Base-by-base conservation (phyloP, 2,329 filamentous ascomycete genomes). In the Penicillium hordei region DNA sequence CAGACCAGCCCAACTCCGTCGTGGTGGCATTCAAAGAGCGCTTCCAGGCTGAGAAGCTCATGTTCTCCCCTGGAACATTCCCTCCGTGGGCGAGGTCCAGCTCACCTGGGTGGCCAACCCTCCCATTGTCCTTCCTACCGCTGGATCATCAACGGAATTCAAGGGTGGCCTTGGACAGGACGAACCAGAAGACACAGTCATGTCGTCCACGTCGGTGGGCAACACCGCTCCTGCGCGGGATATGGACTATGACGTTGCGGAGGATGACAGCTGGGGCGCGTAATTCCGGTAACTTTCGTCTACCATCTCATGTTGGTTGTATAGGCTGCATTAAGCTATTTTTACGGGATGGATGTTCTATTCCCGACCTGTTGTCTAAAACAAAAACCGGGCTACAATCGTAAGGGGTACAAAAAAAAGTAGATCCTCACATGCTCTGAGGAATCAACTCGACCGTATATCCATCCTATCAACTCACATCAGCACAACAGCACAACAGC, bases 31-130 rank as follows among this genome's bases (percentile, higher is more conserved):
- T 81, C 66, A 80, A 79, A 61, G 78, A 81, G 58, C 75, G 78
- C 48, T 79, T 75, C 62, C 75, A 82, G 48, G 84, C 82, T 5
- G 84, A 87, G 65, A 81, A 78, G 60, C 82, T 84, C 61, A 77
- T 83, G 67, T 77, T 78, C 57, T 72, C 79, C 9, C 77, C 0
- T 70, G 72, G 57, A 69, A 75, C 5, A 82, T 85, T 48, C 81
- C 82, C 1, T 75, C 78, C 2, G 74, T 84, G 7, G 82, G 82
- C 29, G 79, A 81, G 43, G 76, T 84, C 27, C 81, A 85, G 46
- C 72, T 86, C 42, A 73, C 76, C 2, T 87, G 84, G 84, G 72
- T 82, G n/a, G 70, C 77, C 36, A 76, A 76, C 29, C 71, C 70
- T 1, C 72, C 70, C 4, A 64, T 72, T 21, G 48, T 65, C 9